Base-by-base conservation (phyloP, 805 yeast genomes). In the Cyberlindnera petersonii region DNA sequence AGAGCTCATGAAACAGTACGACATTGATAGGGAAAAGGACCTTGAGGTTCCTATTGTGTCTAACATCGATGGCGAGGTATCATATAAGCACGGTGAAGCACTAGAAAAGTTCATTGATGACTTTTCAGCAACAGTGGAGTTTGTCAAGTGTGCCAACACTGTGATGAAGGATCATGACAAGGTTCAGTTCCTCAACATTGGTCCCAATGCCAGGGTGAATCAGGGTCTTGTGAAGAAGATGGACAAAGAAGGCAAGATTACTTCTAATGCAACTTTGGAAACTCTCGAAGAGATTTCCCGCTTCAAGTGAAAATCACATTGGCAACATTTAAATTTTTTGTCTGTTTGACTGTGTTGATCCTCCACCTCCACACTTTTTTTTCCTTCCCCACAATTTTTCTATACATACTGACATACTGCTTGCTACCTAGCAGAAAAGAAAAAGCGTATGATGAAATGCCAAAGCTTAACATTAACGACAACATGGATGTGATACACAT, bases 41-140 rank as follows among this genome's bases (percentile, higher is more conserved):
- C 45, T 56, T 17, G 41, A 41, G n/a, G 49, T 48, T 9, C 70
- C 75, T 9, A 56, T 72, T 6, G 48, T 71, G 1, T 54, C 68
- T 14, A 72, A 72, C 34, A 33, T 67, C 3, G 53, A 58, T 4
- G 75, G 67, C 1, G 31, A 42, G 19, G 32, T 60, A 2, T 43
- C 58, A 1, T 24, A 26, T 4, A 57, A 50, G 15, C 49, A 50
- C 18, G 44, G 49, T n/a, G 50, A 47, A 14, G 56, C 64, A 3
- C 35, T 66, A 6, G 49, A 43, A 10, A 59, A 63, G 16, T 64
- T 71, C 11, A 58, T 71, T n/a, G 41, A 47, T 6, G 65, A 61
- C n/a, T 69, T 65, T 46, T 62, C 68, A 14, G 49, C 49, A n/a
- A 72, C 76, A 0, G 78, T 72, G 6, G 60, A 59, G 38, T 72